Conservation (phyloP, 371 early-diverging fungal species). For the Mucor velutinosus region DNA sequence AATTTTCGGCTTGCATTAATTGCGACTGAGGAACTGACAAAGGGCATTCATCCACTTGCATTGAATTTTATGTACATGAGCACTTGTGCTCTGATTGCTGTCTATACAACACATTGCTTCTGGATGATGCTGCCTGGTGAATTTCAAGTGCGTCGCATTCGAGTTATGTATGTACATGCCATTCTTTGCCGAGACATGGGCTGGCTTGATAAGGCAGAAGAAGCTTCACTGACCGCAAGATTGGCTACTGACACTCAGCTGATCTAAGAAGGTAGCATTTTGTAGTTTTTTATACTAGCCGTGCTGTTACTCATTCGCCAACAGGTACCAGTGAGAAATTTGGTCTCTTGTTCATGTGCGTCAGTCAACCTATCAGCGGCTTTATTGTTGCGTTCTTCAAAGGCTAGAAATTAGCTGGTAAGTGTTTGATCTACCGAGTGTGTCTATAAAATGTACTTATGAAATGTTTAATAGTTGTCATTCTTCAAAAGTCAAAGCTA, state of each 20-base stretch:
- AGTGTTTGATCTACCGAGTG: not conserved
- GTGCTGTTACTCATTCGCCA: not conserved
- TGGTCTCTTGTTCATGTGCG: conserved; percentile 66
- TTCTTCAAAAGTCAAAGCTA: too few relatives aligned
- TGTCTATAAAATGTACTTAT: not conserved
- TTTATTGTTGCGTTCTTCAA: conserved; percentile 85
- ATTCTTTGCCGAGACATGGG: conserved; percentile 89
- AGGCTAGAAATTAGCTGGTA: conserved; percentile 78
- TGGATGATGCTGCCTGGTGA: conserved; percentile 50
- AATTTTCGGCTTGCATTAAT: too few relatives aligned
- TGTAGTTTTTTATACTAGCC: not conserved
- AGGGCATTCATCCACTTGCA: conserved; percentile 22
- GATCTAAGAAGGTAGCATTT: conserved; percentile 72
- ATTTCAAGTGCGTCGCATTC: conserved; percentile 44
- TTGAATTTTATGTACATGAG: conserved; percentile 51
- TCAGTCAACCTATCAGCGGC: conserved; percentile 82
- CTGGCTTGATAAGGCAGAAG: conserved; percentile 84
- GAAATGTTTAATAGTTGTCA: conserved; percentile 43
- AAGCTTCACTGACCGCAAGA: conserved; percentile 73
- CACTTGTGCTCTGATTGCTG: conserved; percentile 36
- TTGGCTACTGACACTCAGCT: conserved; percentile 80
- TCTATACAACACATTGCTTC: conserved; percentile 37
- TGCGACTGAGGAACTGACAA: conserved; percentile 11
- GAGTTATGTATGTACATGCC: conserved; percentile 64
- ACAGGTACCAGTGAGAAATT: conserved; percentile 77